These are phyloP conservation scores for Lentinula lateritia DNA, from an alignment of 768 basidiomycete species.

Conservation along the genomic window DNA sequence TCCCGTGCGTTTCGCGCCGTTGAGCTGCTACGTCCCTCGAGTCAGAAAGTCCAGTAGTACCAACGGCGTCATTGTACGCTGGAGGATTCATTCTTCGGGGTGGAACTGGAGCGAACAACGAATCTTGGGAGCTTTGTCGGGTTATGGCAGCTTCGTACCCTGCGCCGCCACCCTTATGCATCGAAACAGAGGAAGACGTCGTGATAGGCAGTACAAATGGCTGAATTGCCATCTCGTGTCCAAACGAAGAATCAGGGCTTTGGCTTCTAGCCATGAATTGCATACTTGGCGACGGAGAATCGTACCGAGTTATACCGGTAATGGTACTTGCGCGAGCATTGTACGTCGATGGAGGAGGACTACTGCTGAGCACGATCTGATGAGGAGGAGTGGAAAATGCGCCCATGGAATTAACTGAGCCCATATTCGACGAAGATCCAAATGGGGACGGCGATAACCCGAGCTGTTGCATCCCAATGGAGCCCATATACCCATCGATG, in stretches of 20 bases:
- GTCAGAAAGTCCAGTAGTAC: neutral
- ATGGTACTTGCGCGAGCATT: neutral
- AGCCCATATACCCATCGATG: neutral
- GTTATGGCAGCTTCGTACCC: neutral
- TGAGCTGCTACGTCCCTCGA: constrained; percentile 1
- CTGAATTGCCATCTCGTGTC: neutral
- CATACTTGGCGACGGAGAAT: constrained; percentile 1
- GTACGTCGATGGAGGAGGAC: neutral
- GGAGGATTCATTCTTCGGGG: constrained; percentile 3
- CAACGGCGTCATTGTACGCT: neutral
- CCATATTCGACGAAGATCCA: neutral
- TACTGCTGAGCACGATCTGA: neutral
- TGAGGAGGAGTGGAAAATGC: neutral
- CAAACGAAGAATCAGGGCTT: neutral
- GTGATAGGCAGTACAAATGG: neutral
- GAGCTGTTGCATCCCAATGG: neutral
- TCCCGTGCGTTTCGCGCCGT: neutral
- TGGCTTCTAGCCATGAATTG: neutral
- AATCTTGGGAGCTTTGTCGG: neutral
- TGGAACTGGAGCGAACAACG: neutral
- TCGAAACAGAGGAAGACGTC: neutral
- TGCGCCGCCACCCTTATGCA: neutral
- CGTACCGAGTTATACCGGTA: neutral
- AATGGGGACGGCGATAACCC: neutral
- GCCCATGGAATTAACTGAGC: neutral